phyloP scores from a whole-genome alignment of 1,284 basidiomycete genomes.

The Phlebopus sp. region DNA sequence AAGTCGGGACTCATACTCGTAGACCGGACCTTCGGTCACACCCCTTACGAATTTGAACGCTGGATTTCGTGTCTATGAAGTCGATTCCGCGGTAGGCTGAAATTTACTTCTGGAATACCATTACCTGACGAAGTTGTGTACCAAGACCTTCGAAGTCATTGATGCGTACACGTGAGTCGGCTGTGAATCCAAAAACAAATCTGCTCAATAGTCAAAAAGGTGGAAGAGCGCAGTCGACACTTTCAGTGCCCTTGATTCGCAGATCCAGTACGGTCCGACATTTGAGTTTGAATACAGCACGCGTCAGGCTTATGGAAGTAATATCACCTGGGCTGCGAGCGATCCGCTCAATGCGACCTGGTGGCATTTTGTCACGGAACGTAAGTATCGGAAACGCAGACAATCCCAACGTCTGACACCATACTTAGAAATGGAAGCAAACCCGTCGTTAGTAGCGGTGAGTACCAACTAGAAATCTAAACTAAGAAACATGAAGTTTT shows the following conservation, averaged over 20 bases:
- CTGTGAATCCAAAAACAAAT: background rate
- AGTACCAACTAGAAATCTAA: conserved; percentile 20
- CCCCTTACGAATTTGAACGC: conserved; percentile 75
- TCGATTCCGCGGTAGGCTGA: conserved; percentile 64
- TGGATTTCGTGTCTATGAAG: conserved; percentile 77
- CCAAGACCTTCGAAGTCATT: conserved; percentile 70
- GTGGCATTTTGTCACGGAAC: conserved; percentile 81
- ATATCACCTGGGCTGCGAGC: conserved; percentile 59
- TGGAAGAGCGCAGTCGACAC: conserved; percentile 63
- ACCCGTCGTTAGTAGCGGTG: conserved; percentile 58
- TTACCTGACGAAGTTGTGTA: conserved; percentile 1
- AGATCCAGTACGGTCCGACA: conserved; percentile 59
- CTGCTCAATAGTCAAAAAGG: conserved; percentile 31
- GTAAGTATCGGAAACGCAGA: conserved; percentile 33
- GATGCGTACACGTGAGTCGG: conserved; percentile 67
- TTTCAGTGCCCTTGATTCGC: conserved; percentile 52
- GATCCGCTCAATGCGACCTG: conserved; percentile 82
- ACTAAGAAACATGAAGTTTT: background rate
- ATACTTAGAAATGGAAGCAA: conserved; percentile 56
- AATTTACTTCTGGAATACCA: background rate
- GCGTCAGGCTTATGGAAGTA: conserved; percentile 62
- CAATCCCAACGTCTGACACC: background rate
- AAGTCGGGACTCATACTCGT: conserved; percentile 10
- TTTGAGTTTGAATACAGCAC: conserved; percentile 73
- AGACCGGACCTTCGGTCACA: conserved; percentile 70